Conservation (phyloP, 208 protist genomes). For the Sergeia podlipaevii region DNA sequence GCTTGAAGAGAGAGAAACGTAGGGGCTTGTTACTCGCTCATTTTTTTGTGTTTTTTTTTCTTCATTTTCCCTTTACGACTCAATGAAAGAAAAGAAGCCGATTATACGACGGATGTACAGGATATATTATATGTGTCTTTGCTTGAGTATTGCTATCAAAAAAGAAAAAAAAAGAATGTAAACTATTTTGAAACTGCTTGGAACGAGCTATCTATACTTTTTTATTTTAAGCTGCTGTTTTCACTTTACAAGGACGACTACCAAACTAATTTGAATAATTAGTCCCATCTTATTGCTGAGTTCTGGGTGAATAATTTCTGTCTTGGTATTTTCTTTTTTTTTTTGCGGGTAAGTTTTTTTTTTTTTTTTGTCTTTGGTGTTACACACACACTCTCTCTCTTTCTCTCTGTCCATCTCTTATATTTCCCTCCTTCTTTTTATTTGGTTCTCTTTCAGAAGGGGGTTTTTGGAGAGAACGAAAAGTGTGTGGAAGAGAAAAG, state of each 20-base stretch:
- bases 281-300: too few species aligned
- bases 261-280: too few species aligned
- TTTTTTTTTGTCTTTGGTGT: neutral
- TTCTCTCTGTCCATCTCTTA: neutral
- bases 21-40: too few species aligned
- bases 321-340: neutral
- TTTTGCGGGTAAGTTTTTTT: conserved; percentile 1
- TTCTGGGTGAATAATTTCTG: neutral
- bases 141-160: too few species aligned
- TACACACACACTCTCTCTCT: neutral
- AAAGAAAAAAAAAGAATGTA: too few species aligned
- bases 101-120: too few species aligned
- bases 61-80: conserved; percentile 7
- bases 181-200: too few species aligned
- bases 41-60: conserved; percentile 3
- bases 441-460: neutral
- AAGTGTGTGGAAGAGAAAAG: neutral
- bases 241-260: too few species aligned
- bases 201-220: too few species aligned
- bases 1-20: too few species aligned
- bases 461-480: neutral
- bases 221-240: too few species aligned
- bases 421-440: neutral
- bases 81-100: neutral
- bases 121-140: too few species aligned